phyloP scores from a whole-genome alignment of 1,139 yeast genomes.

The Kodamaea ohmeri region DNA sequence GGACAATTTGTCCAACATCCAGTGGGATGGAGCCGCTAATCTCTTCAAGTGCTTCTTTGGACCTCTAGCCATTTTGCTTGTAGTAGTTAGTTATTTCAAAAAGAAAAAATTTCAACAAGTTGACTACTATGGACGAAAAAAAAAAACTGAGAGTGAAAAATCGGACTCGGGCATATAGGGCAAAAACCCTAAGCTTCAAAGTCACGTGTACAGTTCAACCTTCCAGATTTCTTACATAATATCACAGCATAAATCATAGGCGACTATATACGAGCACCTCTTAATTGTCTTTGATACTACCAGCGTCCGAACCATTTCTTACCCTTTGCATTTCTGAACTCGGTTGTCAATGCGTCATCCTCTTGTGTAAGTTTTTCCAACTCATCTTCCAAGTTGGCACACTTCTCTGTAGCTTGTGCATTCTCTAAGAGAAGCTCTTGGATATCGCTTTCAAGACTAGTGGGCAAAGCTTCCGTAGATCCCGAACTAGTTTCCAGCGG shows the following conservation, averaged over 20 bases:
- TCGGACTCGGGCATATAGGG: not conserved
- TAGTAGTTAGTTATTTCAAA: slow-evolving; percentile 7
- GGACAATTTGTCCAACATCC: slow-evolving; percentile 99
- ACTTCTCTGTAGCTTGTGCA: slow-evolving; percentile 60
- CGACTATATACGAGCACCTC: not conserved
- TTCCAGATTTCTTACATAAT: not conserved
- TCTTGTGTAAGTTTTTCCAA: slow-evolving; percentile 28
- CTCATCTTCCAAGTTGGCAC: slow-evolving; percentile 52
- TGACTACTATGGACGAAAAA: not conserved
- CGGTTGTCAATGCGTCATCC: slow-evolving; percentile 29
- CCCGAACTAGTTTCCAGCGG: slow-evolving; percentile 7
- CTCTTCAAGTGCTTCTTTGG: slow-evolving; percentile 91
- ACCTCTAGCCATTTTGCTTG: slow-evolving; percentile 26
- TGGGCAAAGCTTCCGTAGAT: slow-evolving; percentile 27
- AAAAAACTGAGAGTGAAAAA: not conserved
- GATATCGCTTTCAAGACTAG: slow-evolving; percentile 45
- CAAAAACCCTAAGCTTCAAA: not conserved
- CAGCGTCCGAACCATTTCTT: slow-evolving; percentile 37
- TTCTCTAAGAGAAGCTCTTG: slow-evolving; percentile 45
- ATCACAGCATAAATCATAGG: not conserved
- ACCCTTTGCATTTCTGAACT: slow-evolving; percentile 25
- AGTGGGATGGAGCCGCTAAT: slow-evolving; percentile 99
- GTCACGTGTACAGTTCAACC: slow-evolving; percentile 1
- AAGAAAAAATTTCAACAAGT: slow-evolving; percentile 1
- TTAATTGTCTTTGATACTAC: slow-evolving; percentile 16